Evolutionary conservation across 768 basidiomycete genomes (phyloP).

Genomic region (Hericium rajendrae): DNA sequence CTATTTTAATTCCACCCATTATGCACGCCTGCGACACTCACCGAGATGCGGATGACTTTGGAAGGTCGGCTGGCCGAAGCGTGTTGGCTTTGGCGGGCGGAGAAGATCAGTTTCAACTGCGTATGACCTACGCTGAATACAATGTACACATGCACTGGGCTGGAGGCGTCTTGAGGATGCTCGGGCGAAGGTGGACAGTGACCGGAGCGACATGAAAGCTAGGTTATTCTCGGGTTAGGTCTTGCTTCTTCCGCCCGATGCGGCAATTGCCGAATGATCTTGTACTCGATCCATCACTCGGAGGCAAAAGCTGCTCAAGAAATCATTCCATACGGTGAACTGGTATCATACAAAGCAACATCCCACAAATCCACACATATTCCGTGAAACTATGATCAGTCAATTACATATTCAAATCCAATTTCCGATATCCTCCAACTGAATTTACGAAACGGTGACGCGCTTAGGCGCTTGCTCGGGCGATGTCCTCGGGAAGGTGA

Average conservation of each 20-base stretch:
- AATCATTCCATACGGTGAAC: background rate
- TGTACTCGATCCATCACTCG: background rate
- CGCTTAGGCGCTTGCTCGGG: no score
- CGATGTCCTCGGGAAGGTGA: no score
- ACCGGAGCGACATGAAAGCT: background rate
- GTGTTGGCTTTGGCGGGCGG: slow-evolving; percentile 26
- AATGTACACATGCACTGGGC: background rate
- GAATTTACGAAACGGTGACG: no score
- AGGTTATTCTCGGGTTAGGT: background rate
- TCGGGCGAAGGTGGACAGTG: background rate
- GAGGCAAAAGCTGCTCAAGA: background rate
- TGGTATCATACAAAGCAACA: background rate
- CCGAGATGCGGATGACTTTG: slow-evolving; percentile 36
- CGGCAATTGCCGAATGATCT: no score
- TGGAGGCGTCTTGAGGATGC: background rate
- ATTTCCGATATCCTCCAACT: no score
- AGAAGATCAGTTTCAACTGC: background rate
- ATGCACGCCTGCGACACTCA: background rate
- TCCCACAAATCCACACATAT: background rate
- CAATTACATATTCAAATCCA: no score
- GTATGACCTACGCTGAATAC: background rate
- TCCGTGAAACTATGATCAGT: background rate
- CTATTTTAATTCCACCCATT: background rate
- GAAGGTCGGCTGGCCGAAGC: slow-evolving; percentile 33
- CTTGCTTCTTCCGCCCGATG: background rate